These are phyloP conservation scores for Pleurotus salmoneostramineus DNA, from an alignment of 768 basidiomycete genomes.

Conservation along the genomic window DNA sequence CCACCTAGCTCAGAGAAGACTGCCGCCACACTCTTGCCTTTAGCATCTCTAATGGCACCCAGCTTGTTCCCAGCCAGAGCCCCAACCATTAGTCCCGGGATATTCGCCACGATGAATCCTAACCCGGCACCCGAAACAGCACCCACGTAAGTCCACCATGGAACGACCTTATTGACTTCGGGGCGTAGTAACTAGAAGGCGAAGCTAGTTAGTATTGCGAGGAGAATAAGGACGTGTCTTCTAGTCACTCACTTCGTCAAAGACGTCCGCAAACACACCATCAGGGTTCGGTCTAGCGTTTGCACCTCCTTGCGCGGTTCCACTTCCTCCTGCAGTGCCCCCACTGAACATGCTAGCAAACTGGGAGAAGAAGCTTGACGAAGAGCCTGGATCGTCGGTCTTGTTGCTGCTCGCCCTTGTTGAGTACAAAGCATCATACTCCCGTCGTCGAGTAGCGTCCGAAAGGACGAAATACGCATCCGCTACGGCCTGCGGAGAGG, in stretches of 20 bases:
- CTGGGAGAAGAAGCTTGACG: slow-evolving; percentile 70
- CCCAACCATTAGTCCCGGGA: slow-evolving; percentile 84
- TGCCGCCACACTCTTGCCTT: slow-evolving; percentile 88
- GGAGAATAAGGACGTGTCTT: not conserved
- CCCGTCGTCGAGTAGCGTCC: slow-evolving; percentile 64
- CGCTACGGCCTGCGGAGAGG: slow-evolving; percentile 63
- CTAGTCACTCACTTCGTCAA: slow-evolving; percentile 68
- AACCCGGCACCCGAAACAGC: slow-evolving; percentile 67
- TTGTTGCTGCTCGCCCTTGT: slow-evolving; percentile 46
- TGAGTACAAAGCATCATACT: slow-evolving; percentile 70
- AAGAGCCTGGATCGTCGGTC: slow-evolving; percentile 62
- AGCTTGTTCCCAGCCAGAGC: slow-evolving; percentile 87
- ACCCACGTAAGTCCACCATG: slow-evolving; percentile 79
- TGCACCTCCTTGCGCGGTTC: slow-evolving; percentile 20
- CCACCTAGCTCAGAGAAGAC: slow-evolving; percentile 79
- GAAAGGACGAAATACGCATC: slow-evolving; percentile 95
- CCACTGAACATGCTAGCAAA: slow-evolving; percentile 71
- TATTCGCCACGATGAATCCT: slow-evolving; percentile 64
- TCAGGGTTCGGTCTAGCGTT: slow-evolving; percentile 68
- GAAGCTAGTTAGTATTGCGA: not conserved
- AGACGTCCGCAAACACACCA: slow-evolving; percentile 82
- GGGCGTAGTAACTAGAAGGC: slow-evolving; percentile 63
- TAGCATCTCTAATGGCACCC: slow-evolving; percentile 89
- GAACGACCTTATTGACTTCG: slow-evolving; percentile 67
- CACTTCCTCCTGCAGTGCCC: slow-evolving; percentile 25